Evolutionary conservation across 1,139 yeast species (phyloP), one percentile per base, ranked within the genome.

Genomic region (Taphrina wiesneri): DNA sequence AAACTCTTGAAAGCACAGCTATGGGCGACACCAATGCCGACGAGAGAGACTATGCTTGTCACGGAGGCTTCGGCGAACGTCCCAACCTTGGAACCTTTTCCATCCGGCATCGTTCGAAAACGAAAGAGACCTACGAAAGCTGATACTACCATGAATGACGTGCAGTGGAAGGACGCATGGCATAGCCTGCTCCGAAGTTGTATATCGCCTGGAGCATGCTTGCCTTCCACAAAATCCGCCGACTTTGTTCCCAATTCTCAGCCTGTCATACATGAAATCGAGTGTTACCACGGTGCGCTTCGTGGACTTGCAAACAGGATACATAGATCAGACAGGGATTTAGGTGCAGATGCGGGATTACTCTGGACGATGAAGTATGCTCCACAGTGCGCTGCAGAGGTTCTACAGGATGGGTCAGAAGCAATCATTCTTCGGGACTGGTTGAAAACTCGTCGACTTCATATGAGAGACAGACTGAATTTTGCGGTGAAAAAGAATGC

Each of bases 381-480:
- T 17, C 65, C 65, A 36, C 28, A 19, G 15, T 43, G 32, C 13
- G 56, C 62, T 7, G 21, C 23, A 23, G 56, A 60, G n/a, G 65
- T 65, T 21, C 39, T 65, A 15, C 51, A 34, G 34, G 53, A 56
- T 5, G 67, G 49, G 19, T 3, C 32, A 9, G 66, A 59, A 21
- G 62, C 49, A 13, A 25, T 15, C 11, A 34, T 41, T 23, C 34
- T 65, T 25, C 39, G 51, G 3, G 65, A 52, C 32, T 65, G 67
- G 67, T 41, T 65, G 15, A 26, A 45, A 21, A 32, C 64, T 11
- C 49, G 67, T 7, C 57, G 60, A 7, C 41, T 60, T 9, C 56
- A 26, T 28, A 49, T 17, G 30, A 17, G 25, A 1, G 34, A 19
- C n/a, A 41, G 57, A 17, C 47, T 49, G 15, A 17, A 36, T 17